These are phyloP conservation scores for Venturia effusa DNA, from an alignment of 2,329 filamentous ascomycete species.

Conservation along the genomic window DNA sequence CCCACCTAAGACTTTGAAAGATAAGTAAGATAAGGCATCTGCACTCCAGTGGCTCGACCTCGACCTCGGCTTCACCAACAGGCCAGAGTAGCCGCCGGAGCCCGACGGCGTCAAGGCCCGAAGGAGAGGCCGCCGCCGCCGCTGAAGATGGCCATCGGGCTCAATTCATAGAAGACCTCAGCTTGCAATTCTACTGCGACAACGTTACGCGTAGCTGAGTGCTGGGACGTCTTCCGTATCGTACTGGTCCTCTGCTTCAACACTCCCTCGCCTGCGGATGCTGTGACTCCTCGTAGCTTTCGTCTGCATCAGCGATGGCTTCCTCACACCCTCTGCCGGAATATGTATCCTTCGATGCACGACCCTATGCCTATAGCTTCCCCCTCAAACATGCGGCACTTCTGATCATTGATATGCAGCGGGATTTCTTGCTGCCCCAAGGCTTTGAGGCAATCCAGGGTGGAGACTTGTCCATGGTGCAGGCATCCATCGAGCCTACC, in stretches of 20 bases:
- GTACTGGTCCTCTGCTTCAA: background rate
- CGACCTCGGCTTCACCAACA: too few relatives aligned
- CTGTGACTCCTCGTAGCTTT: background rate
- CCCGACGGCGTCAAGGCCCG: background rate
- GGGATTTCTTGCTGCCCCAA: constrained; percentile 38
- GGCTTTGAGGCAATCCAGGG: constrained; percentile 44
- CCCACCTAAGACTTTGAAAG: too few relatives aligned
- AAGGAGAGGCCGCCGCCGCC: constrained; percentile 23
- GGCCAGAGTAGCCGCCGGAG: background rate
- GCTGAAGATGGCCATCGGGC: too few relatives aligned
- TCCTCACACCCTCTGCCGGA: constrained; percentile 3
- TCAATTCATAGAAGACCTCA: too few relatives aligned
- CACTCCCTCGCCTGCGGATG: background rate
- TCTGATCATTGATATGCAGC: constrained; percentile 42
- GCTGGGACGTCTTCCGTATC: too few relatives aligned
- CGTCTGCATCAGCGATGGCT: background rate
- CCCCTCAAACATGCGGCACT: constrained; percentile 35
- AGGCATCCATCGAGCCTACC: constrained; percentile 29
- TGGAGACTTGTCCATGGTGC: constrained; percentile 29
- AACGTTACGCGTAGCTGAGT: too few relatives aligned
- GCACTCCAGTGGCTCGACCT: too few relatives aligned
- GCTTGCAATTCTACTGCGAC: too few relatives aligned
- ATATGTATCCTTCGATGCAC: constrained; percentile 20
- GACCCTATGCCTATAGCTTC: constrained; percentile 40
- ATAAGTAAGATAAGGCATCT: too few relatives aligned